phyloP scores from a whole-genome alignment of 306 rosid genomes.

The Morella rubra region DNA sequence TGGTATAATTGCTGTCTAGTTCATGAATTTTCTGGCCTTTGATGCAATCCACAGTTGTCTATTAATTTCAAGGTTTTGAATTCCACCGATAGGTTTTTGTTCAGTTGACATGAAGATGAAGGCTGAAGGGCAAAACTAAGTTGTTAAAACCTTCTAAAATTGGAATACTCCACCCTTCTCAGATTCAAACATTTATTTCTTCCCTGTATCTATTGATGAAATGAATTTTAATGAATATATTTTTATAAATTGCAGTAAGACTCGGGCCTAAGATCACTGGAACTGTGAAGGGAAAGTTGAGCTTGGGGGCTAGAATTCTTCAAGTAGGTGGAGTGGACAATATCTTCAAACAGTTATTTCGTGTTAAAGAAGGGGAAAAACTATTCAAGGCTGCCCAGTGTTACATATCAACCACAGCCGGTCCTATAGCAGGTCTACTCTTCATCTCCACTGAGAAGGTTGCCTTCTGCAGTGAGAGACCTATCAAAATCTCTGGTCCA shows the following conservation, averaged over 20 bases:
- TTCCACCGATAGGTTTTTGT: constrained; percentile 1
- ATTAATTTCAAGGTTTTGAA: background rate
- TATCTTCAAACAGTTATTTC: constrained; percentile 33
- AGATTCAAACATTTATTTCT: background rate
- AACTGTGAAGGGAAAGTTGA: constrained; percentile 46
- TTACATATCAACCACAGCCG: constrained; percentile 44
- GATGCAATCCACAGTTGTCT: background rate
- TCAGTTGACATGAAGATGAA: background rate
- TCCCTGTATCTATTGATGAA: background rate
- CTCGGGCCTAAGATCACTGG: constrained; percentile 38
- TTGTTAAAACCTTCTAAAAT: background rate
- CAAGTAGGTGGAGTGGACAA: constrained; percentile 42
- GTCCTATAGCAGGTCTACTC: constrained; percentile 51
- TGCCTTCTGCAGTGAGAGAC: constrained; percentile 51
- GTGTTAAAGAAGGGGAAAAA: constrained; percentile 34
- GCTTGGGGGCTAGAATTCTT: constrained; percentile 40
- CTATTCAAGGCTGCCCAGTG: constrained; percentile 39
- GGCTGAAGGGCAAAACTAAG: background rate
- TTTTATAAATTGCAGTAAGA: constrained; percentile 41
- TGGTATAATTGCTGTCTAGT: constrained; percentile 26
- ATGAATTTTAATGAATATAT: background rate
- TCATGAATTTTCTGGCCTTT: background rate
- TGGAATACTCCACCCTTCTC: background rate
- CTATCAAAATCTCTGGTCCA: constrained; percentile 33
- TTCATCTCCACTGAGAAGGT: constrained; percentile 44